These are phyloP conservation scores for Phytophthora kernoviae DNA, from an alignment of 352 stramenopile genomes.

Conservation along the genomic window DNA sequence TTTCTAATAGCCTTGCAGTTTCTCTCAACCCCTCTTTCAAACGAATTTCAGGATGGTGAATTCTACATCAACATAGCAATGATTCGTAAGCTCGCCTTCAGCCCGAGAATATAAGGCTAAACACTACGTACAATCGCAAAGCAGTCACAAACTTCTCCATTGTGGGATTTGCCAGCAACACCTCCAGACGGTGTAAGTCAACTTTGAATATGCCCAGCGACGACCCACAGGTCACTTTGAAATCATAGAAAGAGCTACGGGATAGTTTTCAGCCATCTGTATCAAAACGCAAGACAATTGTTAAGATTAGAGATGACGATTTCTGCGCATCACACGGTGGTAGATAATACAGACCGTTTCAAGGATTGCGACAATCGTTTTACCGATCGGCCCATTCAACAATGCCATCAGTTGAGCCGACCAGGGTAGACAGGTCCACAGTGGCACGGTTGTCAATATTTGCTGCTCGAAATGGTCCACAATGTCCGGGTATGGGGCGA, in stretches of 20 bases:
- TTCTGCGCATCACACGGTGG: not conserved
- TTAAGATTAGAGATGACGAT: too few species aligned
- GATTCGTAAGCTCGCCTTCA: constrained; percentile 10
- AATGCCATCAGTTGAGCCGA: constrained; percentile 80
- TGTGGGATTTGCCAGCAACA: constrained; percentile 61
- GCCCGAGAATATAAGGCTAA: not conserved
- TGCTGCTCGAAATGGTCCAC: constrained; percentile 48
- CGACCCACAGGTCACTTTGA: constrained; percentile 64
- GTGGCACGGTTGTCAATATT: constrained; percentile 52
- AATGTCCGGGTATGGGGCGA: constrained; percentile 56
- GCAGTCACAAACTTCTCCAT: constrained; percentile 87
- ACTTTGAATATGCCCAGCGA: constrained; percentile 41
- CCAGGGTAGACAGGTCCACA: constrained; percentile 86
- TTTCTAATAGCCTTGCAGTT: constrained; percentile 66
- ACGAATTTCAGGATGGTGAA: constrained; percentile 81
- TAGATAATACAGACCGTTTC: constrained; percentile 60
- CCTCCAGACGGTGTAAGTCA: constrained; percentile 53
- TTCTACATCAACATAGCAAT: constrained; percentile 35
- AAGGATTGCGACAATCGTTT: constrained; percentile 61
- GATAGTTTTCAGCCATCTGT: constrained; percentile 78
- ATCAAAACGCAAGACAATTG: constrained; percentile 10
- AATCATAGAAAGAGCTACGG: constrained; percentile 80
- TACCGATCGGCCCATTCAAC: constrained; percentile 56
- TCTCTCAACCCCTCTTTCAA: constrained; percentile 81
- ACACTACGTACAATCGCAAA: constrained; percentile 58